Evolutionary conservation across 495 filamentous ascomycete genomes (phyloP), one percentile per base, ranked within the genome.

Genomic region (Xylaria palmicola): DNA sequence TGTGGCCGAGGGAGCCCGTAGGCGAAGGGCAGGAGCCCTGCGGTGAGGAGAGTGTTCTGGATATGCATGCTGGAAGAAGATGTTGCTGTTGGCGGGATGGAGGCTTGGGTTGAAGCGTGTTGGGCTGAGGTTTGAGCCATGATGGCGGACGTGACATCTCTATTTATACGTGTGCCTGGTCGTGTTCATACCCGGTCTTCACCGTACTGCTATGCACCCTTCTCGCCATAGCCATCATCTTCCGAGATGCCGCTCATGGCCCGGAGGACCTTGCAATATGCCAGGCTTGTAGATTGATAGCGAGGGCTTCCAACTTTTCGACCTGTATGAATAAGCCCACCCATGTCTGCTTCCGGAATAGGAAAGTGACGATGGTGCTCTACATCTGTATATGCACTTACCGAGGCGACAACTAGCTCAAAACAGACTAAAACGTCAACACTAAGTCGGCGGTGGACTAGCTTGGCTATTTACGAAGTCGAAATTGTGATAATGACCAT

Each of bases 1-100:
- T 71, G 66, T 50, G 69, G 69, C 34, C 45, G 49, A 13, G 69
- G 69, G n/a, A 71, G 64, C 12, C 52, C 44, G 24, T 63, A 43
- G 54, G 53, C 66, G 3, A 71, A 30, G 20, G 60, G 62, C 7
- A 67, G 27, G 6, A 68, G 60, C 12, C 68, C 66, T 24, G 50
- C 62, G 17, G 59, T 39, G 20, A 62, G 53, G 24, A 71, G 50
- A 41, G 59, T 59, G 5, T 30, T 54, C 52, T 59, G 59, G 45
- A 68, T 59, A 59, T 65, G 60, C 68, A 71, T 71, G 5, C 56
- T 60, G 24, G 1, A 30, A 26, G 15, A 41, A 30, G 45, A 13
- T 37, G 7, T 22, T 26, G 58, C n/a, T 27, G 36, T 27, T 41
- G 44, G 7, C 13, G 17, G 8, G 32, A 59, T 4, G 36, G 34